Evolutionary conservation across 768 basidiomycete species (phyloP), one percentile per base, ranked within the genome.

Genomic region (Trametes elegans): DNA sequence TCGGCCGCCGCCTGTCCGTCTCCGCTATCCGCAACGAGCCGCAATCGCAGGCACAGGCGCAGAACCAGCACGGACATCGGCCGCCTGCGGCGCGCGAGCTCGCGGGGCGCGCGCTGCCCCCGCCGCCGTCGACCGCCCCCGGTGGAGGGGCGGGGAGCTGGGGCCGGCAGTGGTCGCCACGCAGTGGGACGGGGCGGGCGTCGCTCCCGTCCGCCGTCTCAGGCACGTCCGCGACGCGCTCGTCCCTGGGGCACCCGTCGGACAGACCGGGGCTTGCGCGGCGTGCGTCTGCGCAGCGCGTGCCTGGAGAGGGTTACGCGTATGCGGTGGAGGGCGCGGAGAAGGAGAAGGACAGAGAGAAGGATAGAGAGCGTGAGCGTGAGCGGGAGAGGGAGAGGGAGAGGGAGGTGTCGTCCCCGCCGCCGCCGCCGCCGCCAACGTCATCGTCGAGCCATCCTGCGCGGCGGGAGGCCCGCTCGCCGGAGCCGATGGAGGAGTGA

Each of bases 11-110:
- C 14, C 69, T 77, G 24, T 81, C 82, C 0, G 67, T 79, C 35
- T 77, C 80, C 19, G 75, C 78, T 11, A 71, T 70, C 32, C 76
- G 83, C 35, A 64, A 80, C 48, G 83, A 85, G 32, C 73, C 78
- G 28, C 67, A 55, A 42, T 51, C 55, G 35, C 44, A 43, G 53
- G 40, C 53, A 40, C 38, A 39, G 2, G n/a, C 38, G 38, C 38
- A 39, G n/a, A 32, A 32, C 34, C 23, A 21, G 40, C 40, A 41
- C 14, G 21, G 21, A 23, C 40, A 41, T 23, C 40, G 40, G 2
- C 23, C 40, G 19, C 24, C 40, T 6, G 40, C 24, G 40, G 40
- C 11, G n/a, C 46, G 47, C 38, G 54, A 36, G 43, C 41, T 29
- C 10, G 55, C 26, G 3, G 51, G 49, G 36, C 53, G 40, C 7